Evolutionary conservation across 495 filamentous ascomycete species (phyloP), one percentile per base, ranked within the genome.

Genomic region (Diplogelasinospora grovesii): DNA sequence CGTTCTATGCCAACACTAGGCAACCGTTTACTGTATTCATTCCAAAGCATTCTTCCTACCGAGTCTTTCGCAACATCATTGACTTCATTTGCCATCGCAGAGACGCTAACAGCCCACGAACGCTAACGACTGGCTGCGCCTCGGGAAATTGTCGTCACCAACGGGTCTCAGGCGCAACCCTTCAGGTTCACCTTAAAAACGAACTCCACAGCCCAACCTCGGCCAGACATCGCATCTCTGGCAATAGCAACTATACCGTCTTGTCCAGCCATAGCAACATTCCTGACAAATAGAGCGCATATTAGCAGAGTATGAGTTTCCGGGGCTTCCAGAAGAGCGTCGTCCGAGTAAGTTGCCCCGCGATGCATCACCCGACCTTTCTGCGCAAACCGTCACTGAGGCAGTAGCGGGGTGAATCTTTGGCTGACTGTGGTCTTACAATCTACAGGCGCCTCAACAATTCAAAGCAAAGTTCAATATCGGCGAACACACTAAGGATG

Each of bases 291-390:
- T 21, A 23, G 10, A 21, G 5, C n/a, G 16, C 16, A 35, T 28
- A 42, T n/a, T 15, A 32, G 26, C 6, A 39, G 39, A 59, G 50
- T 51, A 98, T 98, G 92, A 96, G 90, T 79, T 89, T 95, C 70
- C 90, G 89, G 69, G 92, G 92, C 47, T 85, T 98, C 57, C 79
- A 83, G 65, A 95, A 95, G 71, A 84, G 85, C 65, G 69, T 94
- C 54, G 73, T 79, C 35, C 77, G 92, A 52, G 85, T 87, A 68
- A 55, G 82, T 60, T 43, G 18, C 47, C 39, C 43, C 29, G 14
- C 39, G 22, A 18, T 41, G 18, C 3, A 10, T 32, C 16, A 11
- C 26, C 21, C 13, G 18, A 34, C 24, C 23, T 41, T 10, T 19
- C n/a, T 15, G 28, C n/a, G 15, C 35, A 25, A 32, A 9, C 34